phyloP scores from a whole-genome alignment of 2,329 filamentous ascomycete genomes.

The Domatiomyces globalis region DNA sequence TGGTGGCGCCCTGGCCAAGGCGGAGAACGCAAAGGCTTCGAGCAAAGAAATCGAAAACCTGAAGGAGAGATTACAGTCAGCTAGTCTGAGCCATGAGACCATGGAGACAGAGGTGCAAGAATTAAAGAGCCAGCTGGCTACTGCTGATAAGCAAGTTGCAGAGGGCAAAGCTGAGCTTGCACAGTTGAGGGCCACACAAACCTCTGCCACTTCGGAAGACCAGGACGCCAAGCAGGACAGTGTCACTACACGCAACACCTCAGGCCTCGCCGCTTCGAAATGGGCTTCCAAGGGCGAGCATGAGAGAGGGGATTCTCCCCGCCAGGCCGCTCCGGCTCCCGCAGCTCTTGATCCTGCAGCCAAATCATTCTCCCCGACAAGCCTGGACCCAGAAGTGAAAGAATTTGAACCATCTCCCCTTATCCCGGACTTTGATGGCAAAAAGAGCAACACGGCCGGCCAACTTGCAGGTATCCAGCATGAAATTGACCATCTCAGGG shows the following conservation, averaged over 20 bases:
- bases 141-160: slow-evolving; percentile 2
- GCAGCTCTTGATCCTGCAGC: not conserved
- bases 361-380: not conserved
- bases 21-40: slow-evolving; percentile 3
- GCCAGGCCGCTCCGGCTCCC: not conserved
- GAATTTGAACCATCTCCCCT: slow-evolving; percentile 20
- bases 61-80: slow-evolving; percentile 1
- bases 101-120: not conserved
- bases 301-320: not conserved
- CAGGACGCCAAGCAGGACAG: not conserved
- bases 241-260: not conserved
- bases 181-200: slow-evolving; percentile 17
- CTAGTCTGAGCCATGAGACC: not conserved
- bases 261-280: slow-evolving; percentile 1
- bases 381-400: slow-evolving; percentile 33
- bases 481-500: slow-evolving; percentile 16
- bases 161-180: slow-evolving; percentile 20
- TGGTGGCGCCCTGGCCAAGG: slow-evolving; percentile 3
- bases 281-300: slow-evolving; percentile 3
- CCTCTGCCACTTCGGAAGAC: not conserved
- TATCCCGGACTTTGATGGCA: not conserved
- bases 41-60: slow-evolving; percentile 8
- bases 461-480: slow-evolving; percentile 32
- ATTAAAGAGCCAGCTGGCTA: not conserved
- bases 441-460: slow-evolving; percentile 16